Conservation (phyloP, 495 filamentous ascomycete genomes). For the Xylaria scruposa region DNA sequence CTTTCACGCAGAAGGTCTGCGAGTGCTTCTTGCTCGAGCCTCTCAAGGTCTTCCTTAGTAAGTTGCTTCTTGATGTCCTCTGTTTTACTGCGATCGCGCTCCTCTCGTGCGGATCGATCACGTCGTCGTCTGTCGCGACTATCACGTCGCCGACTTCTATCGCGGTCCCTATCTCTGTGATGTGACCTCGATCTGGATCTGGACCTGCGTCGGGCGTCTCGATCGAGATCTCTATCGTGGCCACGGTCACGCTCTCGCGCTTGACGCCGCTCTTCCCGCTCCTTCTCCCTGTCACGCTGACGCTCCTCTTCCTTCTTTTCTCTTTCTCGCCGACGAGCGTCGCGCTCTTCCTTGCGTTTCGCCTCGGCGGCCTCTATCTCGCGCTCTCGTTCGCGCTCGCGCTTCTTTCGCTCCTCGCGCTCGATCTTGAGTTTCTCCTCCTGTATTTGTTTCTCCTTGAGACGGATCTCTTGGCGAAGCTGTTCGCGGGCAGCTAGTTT, state of each 20-base stretch:
- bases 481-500: constrained; percentile 69
- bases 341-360: constrained; percentile 58
- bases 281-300: constrained; percentile 61
- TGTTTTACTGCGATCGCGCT: constrained; percentile 33
- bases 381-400: constrained; percentile 61
- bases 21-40: constrained; percentile 61
- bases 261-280: constrained; percentile 60
- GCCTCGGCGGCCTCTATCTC: constrained; percentile 66
- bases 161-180: constrained; percentile 42
- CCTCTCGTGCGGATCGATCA: constrained; percentile 44
- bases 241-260: constrained; percentile 44
- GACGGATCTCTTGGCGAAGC: constrained; percentile 67
- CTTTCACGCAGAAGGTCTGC: constrained; percentile 62
- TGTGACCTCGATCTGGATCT: constrained; percentile 40
- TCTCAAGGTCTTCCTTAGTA: constrained; percentile 61
- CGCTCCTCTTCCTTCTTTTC: constrained; percentile 61
- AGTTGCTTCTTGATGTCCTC: constrained; percentile 54
- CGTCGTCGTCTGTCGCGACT: constrained; percentile 39
- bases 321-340: constrained; percentile 65
- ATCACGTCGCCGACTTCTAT: constrained; percentile 37
- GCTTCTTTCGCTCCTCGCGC: constrained; percentile 69
- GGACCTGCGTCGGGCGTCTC: constrained; percentile 36
- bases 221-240: constrained; percentile 43
- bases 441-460: constrained; percentile 66
- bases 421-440: constrained; percentile 70